Evolutionary conservation across 805 yeast species (phyloP).

Genomic region (Kuraishia ogatae): DNA sequence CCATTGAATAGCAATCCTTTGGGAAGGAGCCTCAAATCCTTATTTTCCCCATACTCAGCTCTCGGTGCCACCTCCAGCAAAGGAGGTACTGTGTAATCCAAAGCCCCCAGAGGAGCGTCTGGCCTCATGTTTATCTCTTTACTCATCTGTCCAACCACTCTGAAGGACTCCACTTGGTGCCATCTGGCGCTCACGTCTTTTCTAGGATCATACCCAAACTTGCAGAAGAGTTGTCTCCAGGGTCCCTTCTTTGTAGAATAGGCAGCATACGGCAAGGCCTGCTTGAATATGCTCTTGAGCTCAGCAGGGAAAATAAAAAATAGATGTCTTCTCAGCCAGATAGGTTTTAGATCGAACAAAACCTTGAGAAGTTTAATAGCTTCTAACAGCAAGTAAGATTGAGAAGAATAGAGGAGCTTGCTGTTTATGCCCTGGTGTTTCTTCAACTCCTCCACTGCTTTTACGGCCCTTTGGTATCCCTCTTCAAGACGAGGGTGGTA

Average conservation of each 20-base stretch:
- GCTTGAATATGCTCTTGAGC: conserved; percentile 42
- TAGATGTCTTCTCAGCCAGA: conserved; percentile 78
- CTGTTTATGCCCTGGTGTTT: conserved; percentile 8
- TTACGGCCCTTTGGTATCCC: conserved; percentile 28
- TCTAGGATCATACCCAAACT: conserved; percentile 73
- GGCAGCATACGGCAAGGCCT: conserved; percentile 78
- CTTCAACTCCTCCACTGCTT: conserved; percentile 25
- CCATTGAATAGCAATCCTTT: conserved; percentile 65
- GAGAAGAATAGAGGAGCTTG: conserved; percentile 16
- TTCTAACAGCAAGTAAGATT: conserved; percentile 26
- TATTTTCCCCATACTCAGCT: not conserved
- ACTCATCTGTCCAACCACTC: conserved; percentile 16
- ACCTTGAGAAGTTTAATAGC: conserved; percentile 33
- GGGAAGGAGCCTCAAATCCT: conserved; percentile 16
- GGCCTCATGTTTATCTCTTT: not conserved
- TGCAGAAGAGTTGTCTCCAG: conserved; percentile 82
- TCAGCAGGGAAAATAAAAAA: conserved; percentile 42
- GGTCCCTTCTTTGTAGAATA: conserved; percentile 86
- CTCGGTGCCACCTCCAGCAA: conserved; percentile 12
- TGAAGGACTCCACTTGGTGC: conserved; percentile 83
- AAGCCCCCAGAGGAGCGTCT: not conserved
- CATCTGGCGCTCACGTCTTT: conserved; percentile 40
- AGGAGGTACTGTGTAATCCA: not conserved
- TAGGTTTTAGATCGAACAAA: conserved; percentile 64
- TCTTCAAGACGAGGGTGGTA: conserved; percentile 42